Base-by-base conservation (phyloP, 352 stramenopile species). In the Pythium scleroteichum region DNA sequence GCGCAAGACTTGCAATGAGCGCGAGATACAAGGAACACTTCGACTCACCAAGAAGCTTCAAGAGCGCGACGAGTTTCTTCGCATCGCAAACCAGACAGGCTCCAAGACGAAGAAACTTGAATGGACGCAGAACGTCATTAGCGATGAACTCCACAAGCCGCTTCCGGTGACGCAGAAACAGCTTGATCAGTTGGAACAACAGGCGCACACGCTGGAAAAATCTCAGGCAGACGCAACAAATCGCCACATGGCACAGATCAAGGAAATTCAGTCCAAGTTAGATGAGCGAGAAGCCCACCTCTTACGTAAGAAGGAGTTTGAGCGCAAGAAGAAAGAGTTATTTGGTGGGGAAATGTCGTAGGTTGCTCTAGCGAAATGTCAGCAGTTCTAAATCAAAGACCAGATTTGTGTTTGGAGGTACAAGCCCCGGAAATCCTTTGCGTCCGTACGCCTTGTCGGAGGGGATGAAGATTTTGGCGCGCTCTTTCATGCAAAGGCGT, bases 311-410 rank as follows among this genome's bases (percentile, higher is more conserved):
- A 76, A 76, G 20, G 75, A 86, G 53, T 89, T 85, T 59, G 73
- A 86, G 35, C 70, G 70, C 47, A 89, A 89, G 69, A 85, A 85
- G 49, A 89, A 81, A 52, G 68, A 83, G 44, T 42, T 87, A 12
- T 76, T 88, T 35, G 47, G 27, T 19, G 27, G 33, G 17, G 41
- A 56, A 2, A 3, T 27, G n/a, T 55, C 23, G 4, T 61, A 27
- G 7, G 47, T 42, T 17, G 14, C 6, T 42, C n/a, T 60, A 90
- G 64, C 84, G 80, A 59, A 94, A 94, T 52, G 87, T 87, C 26
- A 97, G 66, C 17, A 98, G 68, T 60, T 98, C 92, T 13, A 98
- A 80, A 64, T 97, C 93, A 63, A 98, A 98, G 23, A 94, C 84
- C 23, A 98, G 72, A 66, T 96, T 90, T 23, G 90, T 96, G 72